Conservation (phyloP, 345 rosid genomes). For the Pistacia atlantica region DNA sequence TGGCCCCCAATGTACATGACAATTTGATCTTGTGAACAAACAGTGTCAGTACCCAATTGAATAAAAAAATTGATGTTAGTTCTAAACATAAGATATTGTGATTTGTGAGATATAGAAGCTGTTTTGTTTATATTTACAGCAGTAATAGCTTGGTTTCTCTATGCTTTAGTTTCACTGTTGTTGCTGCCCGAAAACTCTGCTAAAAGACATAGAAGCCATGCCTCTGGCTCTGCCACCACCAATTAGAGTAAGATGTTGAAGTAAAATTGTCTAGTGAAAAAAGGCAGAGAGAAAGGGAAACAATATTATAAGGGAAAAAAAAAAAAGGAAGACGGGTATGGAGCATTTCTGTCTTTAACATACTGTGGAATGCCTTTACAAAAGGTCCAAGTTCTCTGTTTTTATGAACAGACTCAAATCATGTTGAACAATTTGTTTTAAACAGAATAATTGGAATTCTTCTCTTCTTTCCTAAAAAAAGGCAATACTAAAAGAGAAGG, state of each 20-base stretch:
- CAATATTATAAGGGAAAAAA: slow-evolving; percentile 17
- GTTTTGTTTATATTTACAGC: slow-evolving; percentile 33
- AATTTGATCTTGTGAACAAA: slow-evolving; percentile 27
- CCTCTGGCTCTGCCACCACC: slow-evolving; percentile 44
- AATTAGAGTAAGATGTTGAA: slow-evolving; percentile 23
- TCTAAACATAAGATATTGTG: slow-evolving; percentile 4
- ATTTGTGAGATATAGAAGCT: slow-evolving; percentile 9
- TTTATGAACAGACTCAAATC: slow-evolving; percentile 47
- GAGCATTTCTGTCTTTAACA: slow-evolving; percentile 58
- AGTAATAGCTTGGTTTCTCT: slow-evolving; percentile 30
- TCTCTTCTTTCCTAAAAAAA: slow-evolving; percentile 22
- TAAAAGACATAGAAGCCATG: slow-evolving; percentile 44
- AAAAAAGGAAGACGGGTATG: slow-evolving; percentile 40
- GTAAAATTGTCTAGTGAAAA: slow-evolving; percentile 22
- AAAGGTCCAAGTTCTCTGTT: slow-evolving; percentile 63
- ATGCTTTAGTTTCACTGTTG: slow-evolving; percentile 45
- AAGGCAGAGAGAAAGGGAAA: slow-evolving; percentile 20
- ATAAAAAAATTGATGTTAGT: slow-evolving; percentile 12
- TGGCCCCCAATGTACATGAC: slow-evolving; percentile 26
- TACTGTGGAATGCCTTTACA: slow-evolving; percentile 35
- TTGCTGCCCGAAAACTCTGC: slow-evolving; percentile 47
- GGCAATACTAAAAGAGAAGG: slow-evolving; percentile 36
- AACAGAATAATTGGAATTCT: slow-evolving; percentile 37
- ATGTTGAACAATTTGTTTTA: slow-evolving; percentile 41
- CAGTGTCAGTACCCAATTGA: slow-evolving; percentile 27